Base-by-base conservation (phyloP, 176 grass and related monocot genomes). In the Carex myosuroides region DNA sequence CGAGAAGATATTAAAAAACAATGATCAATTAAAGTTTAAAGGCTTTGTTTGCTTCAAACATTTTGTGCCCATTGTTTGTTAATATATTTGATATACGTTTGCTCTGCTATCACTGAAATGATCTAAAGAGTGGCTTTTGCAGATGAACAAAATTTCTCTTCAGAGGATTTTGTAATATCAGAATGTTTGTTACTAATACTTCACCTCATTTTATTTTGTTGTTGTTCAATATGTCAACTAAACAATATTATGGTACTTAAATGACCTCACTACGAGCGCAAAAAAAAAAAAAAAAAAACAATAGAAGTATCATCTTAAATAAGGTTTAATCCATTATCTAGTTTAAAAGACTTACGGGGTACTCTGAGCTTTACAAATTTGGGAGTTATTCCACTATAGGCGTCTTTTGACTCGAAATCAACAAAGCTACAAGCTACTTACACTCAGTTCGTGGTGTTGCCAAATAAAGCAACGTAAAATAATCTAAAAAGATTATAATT, bases 1-100 rank as follows among this genome's bases (percentile, higher is more conserved):
- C 70, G 18, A 77, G 93, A 79, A 84, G 16, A 55, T 42, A 73
- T 44, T 60, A 0, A 42, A 67, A 80, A 61, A 30, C 3, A 44
- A 20, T 62, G 13, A 44, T 81, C 4, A 63, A 81, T 60, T 63
- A 5, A 41, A 41, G 33, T 39, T 8, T 7, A 8, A 81, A 22
- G 22, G 42, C 13, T 1, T 37, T 41, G n/a, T 13, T 79, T 80
- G 44, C 21, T 68, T 41, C 20, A 33, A 67, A 16, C 42, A 70
- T 60, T 79, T 48, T 29, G 12, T 61, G 41, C 35, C 21, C 22
- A 79, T 65, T 7, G 13, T 52, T 66, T 46, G 13, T 80, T 39
- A 60, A 58, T 41, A 37, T 80, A 46, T 61, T 10, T 50, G 9
- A 21, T 65, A 18, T 39, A 41, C 13, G 66, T 82, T 48, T 62